These are phyloP conservation scores for Talaromyces sp. DNA, from an alignment of 2,329 filamentous ascomycete genomes.

Conservation along the genomic window DNA sequence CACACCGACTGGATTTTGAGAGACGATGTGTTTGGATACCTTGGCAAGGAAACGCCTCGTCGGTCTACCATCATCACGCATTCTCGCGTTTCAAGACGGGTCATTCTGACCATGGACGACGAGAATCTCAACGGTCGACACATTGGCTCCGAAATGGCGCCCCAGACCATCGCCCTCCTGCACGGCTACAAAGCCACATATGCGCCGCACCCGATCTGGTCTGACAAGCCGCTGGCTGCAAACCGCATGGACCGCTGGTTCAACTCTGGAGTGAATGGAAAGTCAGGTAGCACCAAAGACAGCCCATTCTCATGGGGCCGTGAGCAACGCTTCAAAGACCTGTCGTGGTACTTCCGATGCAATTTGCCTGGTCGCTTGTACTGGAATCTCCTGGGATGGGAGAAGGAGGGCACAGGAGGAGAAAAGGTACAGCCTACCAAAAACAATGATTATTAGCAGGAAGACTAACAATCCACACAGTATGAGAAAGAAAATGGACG, in stretches of 20 bases:
- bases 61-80: constrained; percentile 69
- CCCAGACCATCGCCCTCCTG: constrained; percentile 66
- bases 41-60: constrained; percentile 56
- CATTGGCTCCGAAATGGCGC: constrained; percentile 75
- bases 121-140: constrained; percentile 64
- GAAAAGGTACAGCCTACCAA: background rate
- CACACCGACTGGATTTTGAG: constrained; percentile 75
- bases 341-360: constrained; percentile 30
- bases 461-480: constrained; percentile 1
- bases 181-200: constrained; percentile 76
- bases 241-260: constrained; percentile 25
- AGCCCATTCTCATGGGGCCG: constrained; percentile 30
- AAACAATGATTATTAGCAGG: background rate
- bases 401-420: constrained; percentile 19
- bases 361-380: constrained; percentile 27
- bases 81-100: constrained; percentile 60
- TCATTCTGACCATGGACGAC: constrained; percentile 75
- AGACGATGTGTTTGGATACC: constrained; percentile 39
- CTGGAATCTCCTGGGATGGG: constrained; percentile 28
- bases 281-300: constrained; percentile 25
- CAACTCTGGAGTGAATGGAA: constrained; percentile 27
- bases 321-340: constrained; percentile 26
- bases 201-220: constrained; percentile 73
- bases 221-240: constrained; percentile 53
- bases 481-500: constrained; percentile 18